Evolutionary conservation across 1,284 basidiomycete species (phyloP), one percentile per base, ranked within the genome.

Genomic region (Xanthoconium separans): DNA sequence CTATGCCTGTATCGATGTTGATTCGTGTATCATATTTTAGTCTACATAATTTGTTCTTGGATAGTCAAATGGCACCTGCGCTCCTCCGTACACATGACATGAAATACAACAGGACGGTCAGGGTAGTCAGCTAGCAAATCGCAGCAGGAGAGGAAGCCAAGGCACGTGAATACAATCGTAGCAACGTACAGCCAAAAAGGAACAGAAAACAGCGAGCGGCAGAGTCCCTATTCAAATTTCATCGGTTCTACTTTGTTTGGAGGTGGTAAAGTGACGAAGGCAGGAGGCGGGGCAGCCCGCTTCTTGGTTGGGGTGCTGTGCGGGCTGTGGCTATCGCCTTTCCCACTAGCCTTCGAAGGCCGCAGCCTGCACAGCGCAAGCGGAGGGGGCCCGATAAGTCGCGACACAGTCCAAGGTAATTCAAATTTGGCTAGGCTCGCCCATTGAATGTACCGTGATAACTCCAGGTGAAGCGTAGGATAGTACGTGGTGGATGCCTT

Each of bases 401-500:
- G 77, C 22, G 84, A 82, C 36, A 93, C 74, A 1, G 84, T 82
- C 77, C 87, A 92, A 3, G 91, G 90, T 22, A 93, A 67, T 58
- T 91, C 87, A 61, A 81, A 87, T 24, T 82, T 80, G n/a, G 88
- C 80, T 11, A 78, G 74, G 11, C 69, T 67, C 2, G 87, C 83
- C 56, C 84, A 77, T 1, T 80, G 76, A 58, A 95, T 78, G 68
- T 96, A 97, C 24, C 93, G 83, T 2, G 93, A 82, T 45, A 98
- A 77, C 72, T 97, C 95, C 44, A 97, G 84, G 69, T 98, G 95
- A 3, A 98, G 81, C 2, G 85, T 89, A 1, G 93, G 93, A 70
- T 98, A 98, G 70, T 96, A 96, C 11, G 89, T 87, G 13, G 88
- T 85, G 8, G 94, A 96, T 9, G 95, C 93, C 71, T 96, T 96